These are phyloP conservation scores for Pyrenula massariospora DNA, from an alignment of 495 filamentous ascomycete species.

Conservation along the genomic window DNA sequence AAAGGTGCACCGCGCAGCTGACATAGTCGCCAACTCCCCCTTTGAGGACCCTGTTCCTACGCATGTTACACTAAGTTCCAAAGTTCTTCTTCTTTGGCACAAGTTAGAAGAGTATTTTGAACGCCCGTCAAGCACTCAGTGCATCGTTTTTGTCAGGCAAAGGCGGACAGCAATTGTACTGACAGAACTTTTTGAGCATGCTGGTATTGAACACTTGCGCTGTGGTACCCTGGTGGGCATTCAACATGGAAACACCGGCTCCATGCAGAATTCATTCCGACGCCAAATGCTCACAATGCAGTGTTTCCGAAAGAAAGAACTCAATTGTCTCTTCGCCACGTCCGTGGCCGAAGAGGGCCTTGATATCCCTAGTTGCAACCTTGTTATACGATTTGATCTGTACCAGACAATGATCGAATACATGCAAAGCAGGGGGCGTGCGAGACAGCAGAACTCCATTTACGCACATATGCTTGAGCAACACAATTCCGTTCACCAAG, in stretches of 20 bases:
- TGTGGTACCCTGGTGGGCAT: conserved; percentile 59
- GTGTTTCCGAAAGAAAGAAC: conserved; percentile 64
- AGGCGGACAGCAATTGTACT: conserved; percentile 69
- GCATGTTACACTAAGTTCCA: conserved; percentile 46
- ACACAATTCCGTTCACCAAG: conserved; percentile 47
- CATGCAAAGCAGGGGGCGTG: conserved; percentile 88
- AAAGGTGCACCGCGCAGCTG: conserved; percentile 47
- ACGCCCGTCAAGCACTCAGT: conserved; percentile 45
- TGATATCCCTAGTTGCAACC: conserved; percentile 91
- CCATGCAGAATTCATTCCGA: conserved; percentile 52
- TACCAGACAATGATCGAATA: conserved; percentile 89
- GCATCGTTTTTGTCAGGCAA: conserved; percentile 78
- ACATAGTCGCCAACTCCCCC: conserved; percentile 38
- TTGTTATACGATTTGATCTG: conserved; percentile 83
- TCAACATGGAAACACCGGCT: conserved; percentile 29
- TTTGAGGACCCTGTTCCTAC: conserved; percentile 24
- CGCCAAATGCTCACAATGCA: conserved; percentile 66
- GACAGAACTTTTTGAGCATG: conserved; percentile 45
- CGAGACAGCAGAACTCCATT: conserved; percentile 59
- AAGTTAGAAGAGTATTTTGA: conserved; percentile 49
- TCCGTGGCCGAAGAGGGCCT: conserved; percentile 92
- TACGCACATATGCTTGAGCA: conserved; percentile 78
- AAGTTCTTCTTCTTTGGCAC: conserved; percentile 52
- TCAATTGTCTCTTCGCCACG: conserved; percentile 88
- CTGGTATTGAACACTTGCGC: conserved; percentile 46